Percentiles rank a stretch among this genome's conserved stretches.
Evolutionary conservation across 2,329 filamentous ascomycete genomes (phyloP).

Genomic region (Rhynchosporium agropyri): DNA sequence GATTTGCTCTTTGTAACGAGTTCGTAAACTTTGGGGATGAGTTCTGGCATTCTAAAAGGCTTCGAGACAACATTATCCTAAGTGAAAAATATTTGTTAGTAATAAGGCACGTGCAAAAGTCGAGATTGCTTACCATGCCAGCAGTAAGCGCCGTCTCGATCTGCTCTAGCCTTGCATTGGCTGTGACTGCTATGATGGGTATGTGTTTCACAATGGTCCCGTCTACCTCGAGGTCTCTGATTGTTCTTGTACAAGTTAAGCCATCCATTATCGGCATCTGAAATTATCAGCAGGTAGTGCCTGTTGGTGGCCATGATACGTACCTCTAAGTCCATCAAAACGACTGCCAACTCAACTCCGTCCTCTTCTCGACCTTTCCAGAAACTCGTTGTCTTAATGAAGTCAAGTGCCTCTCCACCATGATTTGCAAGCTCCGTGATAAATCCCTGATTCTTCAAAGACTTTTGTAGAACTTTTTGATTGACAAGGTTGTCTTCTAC

Average conservation of each 20-base stretch:
- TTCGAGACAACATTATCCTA: conserved; percentile 78
- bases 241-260: conserved; percentile 69
- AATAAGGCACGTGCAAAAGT: background rate
- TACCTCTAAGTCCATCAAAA: conserved; percentile 75
- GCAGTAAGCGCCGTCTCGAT: conserved; percentile 70
- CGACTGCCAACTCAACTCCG: conserved; percentile 62
- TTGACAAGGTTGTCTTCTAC: conserved; percentile 72
- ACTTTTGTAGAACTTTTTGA: conserved; percentile 63
- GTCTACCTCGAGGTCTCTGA: conserved; percentile 67
- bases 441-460: conserved; percentile 62
- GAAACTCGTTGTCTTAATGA: conserved; percentile 57
- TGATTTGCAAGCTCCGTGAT: conserved; percentile 66
- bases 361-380: conserved; percentile 50
- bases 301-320: background rate
- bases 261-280: conserved; percentile 82
- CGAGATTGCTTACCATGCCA: conserved; percentile 63
- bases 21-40: conserved; percentile 68
- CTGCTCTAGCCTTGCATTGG: conserved; percentile 76
- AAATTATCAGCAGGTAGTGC: background rate
- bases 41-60: conserved; percentile 74
- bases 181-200: conserved; percentile 83
- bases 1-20: conserved; percentile 31
- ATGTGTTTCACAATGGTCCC: conserved; percentile 66
- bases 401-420: conserved; percentile 63
- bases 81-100: conserved; percentile 28